Base-by-base conservation (phyloP, 768 basidiomycete species). In the Lanmaoa rubissima region DNA sequence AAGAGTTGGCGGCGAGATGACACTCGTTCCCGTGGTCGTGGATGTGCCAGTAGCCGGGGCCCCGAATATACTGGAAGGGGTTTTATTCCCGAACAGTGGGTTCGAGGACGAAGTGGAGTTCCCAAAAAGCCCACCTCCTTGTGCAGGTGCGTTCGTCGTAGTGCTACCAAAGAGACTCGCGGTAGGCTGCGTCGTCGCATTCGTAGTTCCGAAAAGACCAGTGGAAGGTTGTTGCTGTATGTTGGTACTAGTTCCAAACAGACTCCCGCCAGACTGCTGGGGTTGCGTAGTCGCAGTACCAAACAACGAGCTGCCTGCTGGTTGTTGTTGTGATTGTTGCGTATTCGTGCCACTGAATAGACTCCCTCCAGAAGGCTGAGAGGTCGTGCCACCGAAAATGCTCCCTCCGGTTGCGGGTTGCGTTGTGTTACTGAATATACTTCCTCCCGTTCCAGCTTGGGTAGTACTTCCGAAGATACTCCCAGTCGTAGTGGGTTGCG, bases 1-100 rank as follows among this genome's bases (percentile, higher is more conserved):
- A n/a, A n/a, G n/a, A n/a, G 61, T 63, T n/a, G 70, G 61, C 21
- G 69, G 53, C 13, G 60, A 59, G 26, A 67, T 65, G 4, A 53
- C 59, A 32, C 38, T 61, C 17, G 50, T 41, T 14, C 53, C 45
- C 16, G 55, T 51, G 13, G 43, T 17, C 32, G 51, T 51, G 21
- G 51, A 26, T 38, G 43, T 40, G 35, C 65, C 57, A 43, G 66
- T 66, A 40, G 61, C 65, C 44, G 71, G 76, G 54, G 68, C 50
- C 43, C 65, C 65, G 63, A 71, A 62, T 42, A 69, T 45, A 34
- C 62, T 66, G n/a, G 66, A 60, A 8, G 72, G 67, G 17, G 63
- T 63, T 51, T 67, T 70, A 51, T 69, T 72, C 14, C 75, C 76
- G 45, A 79, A 79, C 31, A 76, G 55, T 39, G 73, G 65, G 48